phyloP scores from a whole-genome alignment of 2,329 filamentous ascomycete species.

The Seiridium cupressi region DNA sequence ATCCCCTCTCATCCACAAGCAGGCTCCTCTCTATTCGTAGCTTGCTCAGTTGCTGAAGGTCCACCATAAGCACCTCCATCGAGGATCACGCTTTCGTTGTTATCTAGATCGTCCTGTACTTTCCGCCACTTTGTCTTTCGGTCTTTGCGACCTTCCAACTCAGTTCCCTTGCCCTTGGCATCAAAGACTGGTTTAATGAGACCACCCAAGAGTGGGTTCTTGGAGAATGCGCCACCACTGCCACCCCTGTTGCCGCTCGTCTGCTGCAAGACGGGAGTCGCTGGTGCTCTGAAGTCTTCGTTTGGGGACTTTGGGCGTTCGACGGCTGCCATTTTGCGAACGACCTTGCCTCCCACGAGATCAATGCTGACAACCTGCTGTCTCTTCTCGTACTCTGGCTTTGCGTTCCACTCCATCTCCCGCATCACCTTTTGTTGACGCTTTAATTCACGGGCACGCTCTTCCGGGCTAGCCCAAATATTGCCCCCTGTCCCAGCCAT shows the following conservation, averaged over 20 bases:
- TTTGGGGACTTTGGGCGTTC: slow-evolving; percentile 58
- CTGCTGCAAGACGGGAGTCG: slow-evolving; percentile 24
- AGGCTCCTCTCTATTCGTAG: not conserved
- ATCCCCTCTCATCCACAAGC: not conserved
- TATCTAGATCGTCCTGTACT: slow-evolving; percentile 58
- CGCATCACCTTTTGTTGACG: slow-evolving; percentile 79
- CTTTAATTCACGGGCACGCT: slow-evolving; percentile 80
- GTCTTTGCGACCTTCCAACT: slow-evolving; percentile 40
- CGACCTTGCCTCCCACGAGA: slow-evolving; percentile 72
- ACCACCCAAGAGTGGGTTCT: slow-evolving; percentile 64
- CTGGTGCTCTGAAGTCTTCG: slow-evolving; percentile 30
- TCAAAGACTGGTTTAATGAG: slow-evolving; percentile 65
- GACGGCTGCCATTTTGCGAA: slow-evolving; percentile 66
- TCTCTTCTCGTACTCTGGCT: slow-evolving; percentile 86
- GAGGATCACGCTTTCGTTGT: slow-evolving; percentile 59
- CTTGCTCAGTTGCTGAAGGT: slow-evolving; percentile 6
- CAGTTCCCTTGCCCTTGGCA: slow-evolving; percentile 48
- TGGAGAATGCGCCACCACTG: slow-evolving; percentile 61
- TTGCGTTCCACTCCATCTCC: slow-evolving; percentile 83
- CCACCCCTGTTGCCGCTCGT: slow-evolving; percentile 30
- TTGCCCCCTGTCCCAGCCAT: slow-evolving; percentile 50
- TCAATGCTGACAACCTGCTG: slow-evolving; percentile 84
- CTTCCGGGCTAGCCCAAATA: slow-evolving; percentile 82
- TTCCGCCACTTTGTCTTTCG: slow-evolving; percentile 51
- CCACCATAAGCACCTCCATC: slow-evolving; percentile 54